These are phyloP conservation scores for Ceratocystis papillata DNA, from an alignment of 2,329 filamentous ascomycete species.

Conservation along the genomic window DNA sequence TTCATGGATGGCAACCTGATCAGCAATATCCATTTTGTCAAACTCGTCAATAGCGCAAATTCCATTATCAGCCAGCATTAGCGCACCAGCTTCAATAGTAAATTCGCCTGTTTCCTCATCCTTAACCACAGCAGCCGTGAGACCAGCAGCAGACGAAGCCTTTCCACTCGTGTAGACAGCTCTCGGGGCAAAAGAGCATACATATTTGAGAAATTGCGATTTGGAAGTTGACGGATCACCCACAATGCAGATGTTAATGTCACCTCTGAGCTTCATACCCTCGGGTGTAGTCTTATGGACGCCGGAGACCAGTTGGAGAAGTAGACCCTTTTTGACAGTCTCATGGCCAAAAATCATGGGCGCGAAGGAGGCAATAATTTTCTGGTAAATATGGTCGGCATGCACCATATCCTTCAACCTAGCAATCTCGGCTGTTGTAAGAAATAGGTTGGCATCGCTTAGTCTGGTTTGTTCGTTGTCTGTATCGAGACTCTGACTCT, in stretches of 20 bases:
- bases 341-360: constrained; percentile 97
- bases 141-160: constrained; percentile 90
- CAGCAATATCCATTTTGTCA: constrained; percentile 97
- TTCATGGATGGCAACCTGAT: constrained; percentile 98
- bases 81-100: constrained; percentile 92
- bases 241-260: constrained; percentile 98
- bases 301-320: constrained; percentile 92
- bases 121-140: constrained; percentile 93
- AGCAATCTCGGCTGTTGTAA: constrained; percentile 71
- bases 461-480: constrained; percentile 25
- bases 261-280: constrained; percentile 88
- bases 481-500: constrained; percentile 42
- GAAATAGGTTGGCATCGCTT: constrained; percentile 25
- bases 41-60: constrained; percentile 99
- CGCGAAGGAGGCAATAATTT: constrained; percentile 84
- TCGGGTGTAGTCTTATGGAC: constrained; percentile 85
- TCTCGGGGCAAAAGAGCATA: constrained; percentile 90
- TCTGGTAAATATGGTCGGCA: constrained; percentile 86
- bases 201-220: constrained; percentile 95
- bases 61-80: constrained; percentile 95
- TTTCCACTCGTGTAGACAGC: constrained; percentile 97
- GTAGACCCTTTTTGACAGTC: constrained; percentile 91
- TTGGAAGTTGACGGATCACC: constrained; percentile 96
- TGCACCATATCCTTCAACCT: constrained; percentile 91
- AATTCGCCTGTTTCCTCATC: constrained; percentile 98